These are phyloP conservation scores for Phytopythium chamaehyphon DNA, from an alignment of 352 stramenopile species.

Conservation along the genomic window DNA sequence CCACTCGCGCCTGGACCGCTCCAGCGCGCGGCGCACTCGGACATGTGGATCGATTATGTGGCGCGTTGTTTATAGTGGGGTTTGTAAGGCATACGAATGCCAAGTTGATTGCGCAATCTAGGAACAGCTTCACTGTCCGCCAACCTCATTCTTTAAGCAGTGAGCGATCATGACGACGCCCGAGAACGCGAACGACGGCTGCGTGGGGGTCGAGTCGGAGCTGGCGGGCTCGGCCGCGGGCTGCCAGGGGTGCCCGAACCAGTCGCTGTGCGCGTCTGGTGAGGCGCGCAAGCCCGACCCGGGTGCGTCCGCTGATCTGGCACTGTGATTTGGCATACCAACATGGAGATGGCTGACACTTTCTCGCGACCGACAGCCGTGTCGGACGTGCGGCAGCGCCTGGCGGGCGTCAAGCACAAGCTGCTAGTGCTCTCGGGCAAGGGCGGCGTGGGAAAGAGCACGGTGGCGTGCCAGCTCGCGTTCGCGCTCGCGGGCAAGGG, in stretches of 20 bases:
- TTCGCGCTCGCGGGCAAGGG: constrained; percentile 94
- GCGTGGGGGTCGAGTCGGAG: constrained; percentile 93
- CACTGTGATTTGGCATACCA: too few relatives aligned
- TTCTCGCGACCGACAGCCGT: too few relatives aligned
- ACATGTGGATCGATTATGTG: too few relatives aligned
- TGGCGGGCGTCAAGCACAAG: constrained; percentile 92
- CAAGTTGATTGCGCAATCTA: too few relatives aligned
- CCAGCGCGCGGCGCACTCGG: too few relatives aligned
- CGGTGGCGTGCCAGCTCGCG: constrained; percentile 97
- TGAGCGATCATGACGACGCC: constrained; percentile 33
- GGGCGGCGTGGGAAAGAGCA: constrained; percentile 99
- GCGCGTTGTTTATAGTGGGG: too few relatives aligned
- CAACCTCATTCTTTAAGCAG: too few relatives aligned
- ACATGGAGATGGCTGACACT: too few relatives aligned
- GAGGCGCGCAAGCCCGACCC: constrained; percentile 85
- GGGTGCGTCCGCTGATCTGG: constrained; percentile 26
- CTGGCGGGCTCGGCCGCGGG: constrained; percentile 92
- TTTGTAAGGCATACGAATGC: too few relatives aligned
- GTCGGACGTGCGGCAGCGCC: constrained; percentile 86
- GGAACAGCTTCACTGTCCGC: too few relatives aligned
- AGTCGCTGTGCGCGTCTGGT: constrained; percentile 93
- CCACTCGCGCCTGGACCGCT: too few relatives aligned
- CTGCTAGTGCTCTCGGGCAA: constrained; percentile 99
- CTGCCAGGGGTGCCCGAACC: constrained; percentile 98
- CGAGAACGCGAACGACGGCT: constrained; percentile 79